These are phyloP conservation scores for Excoecaria cochinchinensis DNA, from an alignment of 345 rosid genomes.

Conservation along the genomic window DNA sequence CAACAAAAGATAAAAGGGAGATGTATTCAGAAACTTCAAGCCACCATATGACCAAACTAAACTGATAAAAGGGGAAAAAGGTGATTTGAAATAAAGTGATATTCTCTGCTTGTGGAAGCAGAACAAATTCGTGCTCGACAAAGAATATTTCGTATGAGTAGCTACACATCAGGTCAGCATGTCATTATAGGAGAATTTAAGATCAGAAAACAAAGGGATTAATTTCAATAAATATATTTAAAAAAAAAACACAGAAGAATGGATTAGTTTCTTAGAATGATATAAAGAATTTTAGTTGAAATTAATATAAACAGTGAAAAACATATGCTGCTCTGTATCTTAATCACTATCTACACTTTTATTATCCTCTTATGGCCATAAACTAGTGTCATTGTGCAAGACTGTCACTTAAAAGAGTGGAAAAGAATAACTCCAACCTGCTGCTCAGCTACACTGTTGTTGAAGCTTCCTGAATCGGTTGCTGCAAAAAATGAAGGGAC, in stretches of 20 bases:
- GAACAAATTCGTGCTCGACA: not conserved
- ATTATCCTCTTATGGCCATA: not conserved
- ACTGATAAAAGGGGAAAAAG: not conserved
- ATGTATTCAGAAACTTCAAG: constrained; percentile 3
- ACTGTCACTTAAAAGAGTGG: not conserved
- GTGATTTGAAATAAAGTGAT: not conserved
- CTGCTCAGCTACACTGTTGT: constrained; percentile 78
- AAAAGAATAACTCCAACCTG: constrained; percentile 48
- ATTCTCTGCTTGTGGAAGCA: not conserved
- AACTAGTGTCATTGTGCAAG: not conserved
- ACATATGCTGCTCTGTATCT: not conserved
- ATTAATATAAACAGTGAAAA: not conserved
- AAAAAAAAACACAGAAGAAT: not conserved
- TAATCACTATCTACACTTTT: not conserved
- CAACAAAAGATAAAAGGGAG: not conserved
- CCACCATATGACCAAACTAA: not conserved
- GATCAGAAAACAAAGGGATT: not conserved
- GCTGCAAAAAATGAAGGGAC: constrained; percentile 39
- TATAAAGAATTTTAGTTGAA: not conserved
- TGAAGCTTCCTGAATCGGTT: constrained; percentile 80
- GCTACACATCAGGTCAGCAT: not conserved
- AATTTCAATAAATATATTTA: not conserved
- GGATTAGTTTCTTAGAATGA: not conserved
- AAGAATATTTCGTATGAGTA: not conserved
- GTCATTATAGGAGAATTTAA: not conserved